phyloP scores from a whole-genome alignment of 163 green algal genomes.

The Chlorella variabilis region DNA sequence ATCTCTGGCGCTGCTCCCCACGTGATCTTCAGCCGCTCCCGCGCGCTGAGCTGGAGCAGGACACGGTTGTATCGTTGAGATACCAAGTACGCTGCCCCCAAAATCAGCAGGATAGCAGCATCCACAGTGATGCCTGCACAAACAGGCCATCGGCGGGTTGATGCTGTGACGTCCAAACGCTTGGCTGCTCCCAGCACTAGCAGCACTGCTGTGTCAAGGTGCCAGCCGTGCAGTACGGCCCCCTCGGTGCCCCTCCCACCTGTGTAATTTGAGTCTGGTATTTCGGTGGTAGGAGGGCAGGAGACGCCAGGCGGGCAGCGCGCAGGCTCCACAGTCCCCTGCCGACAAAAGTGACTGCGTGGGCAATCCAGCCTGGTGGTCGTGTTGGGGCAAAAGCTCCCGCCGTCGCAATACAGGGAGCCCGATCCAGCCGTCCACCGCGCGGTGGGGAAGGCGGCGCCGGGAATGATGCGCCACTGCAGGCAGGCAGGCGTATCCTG shows the following conservation, averaged over 20 bases:
- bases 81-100: constrained; percentile 54
- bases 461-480: constrained; percentile 62
- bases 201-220: not conserved
- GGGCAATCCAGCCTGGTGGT: constrained; percentile 59
- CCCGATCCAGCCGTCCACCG: constrained; percentile 49
- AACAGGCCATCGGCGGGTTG: not conserved
- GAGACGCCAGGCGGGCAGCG: constrained; percentile 65
- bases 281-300: constrained; percentile 66
- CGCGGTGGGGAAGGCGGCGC: constrained; percentile 50
- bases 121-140: constrained; percentile 48
- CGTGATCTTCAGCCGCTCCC: constrained; percentile 53
- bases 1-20: constrained; percentile 40
- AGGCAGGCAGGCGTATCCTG: not conserved
- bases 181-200: not conserved
- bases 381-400: constrained; percentile 75
- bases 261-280: constrained; percentile 50
- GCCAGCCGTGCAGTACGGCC: not conserved
- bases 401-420: constrained; percentile 61
- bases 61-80: constrained; percentile 49
- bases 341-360: constrained; percentile 72
- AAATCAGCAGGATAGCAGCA: constrained; percentile 53
- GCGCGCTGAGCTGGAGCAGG: constrained; percentile 44
- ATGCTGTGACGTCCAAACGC: not conserved
- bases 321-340: constrained; percentile 50
- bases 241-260: too few species aligned